A percentile compares a stretch with the other conserved stretches of the same genome.
Evolutionary conservation across 192 early-diverging fungal species (phyloP).

Genomic region (Gryganskiella cystojenkinii): DNA sequence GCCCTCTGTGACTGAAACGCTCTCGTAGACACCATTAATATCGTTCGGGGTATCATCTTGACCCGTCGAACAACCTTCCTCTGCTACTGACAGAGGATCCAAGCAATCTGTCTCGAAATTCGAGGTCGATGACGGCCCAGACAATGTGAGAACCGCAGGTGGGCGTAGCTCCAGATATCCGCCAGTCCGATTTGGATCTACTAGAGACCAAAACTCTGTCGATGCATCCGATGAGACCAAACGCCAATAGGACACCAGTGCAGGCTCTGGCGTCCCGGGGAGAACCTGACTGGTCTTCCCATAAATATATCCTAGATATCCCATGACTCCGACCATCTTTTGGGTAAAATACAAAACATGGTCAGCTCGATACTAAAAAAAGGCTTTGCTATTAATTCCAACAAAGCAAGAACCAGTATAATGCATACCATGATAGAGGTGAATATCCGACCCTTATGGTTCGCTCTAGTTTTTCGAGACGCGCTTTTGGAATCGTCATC

Average conservation of each 20-base stretch:
- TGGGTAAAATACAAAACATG: not conserved
- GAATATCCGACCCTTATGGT: constrained; percentile 36
- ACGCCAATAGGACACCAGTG: constrained; percentile 28
- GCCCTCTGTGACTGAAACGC: not conserved
- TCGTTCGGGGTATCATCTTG: not conserved
- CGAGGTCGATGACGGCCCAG: not conserved
- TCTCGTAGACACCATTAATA: not conserved
- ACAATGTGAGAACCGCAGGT: constrained; percentile 16
- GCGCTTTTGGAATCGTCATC: constrained; percentile 14
- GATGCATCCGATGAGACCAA: constrained; percentile 17
- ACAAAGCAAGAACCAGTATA: no score
- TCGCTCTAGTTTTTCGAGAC: constrained; percentile 3
- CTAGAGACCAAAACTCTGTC: constrained; percentile 57
- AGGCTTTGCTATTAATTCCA: no score
- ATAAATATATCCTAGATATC: constrained; percentile 47
- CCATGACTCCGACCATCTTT: constrained; percentile 51
- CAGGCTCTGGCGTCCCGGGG: not conserved
- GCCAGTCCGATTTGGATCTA: constrained; percentile 59
- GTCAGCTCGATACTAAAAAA: not conserved
- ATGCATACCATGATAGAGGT: constrained; percentile 41
- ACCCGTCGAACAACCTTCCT: constrained; percentile 4
- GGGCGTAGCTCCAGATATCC: constrained; percentile 64
- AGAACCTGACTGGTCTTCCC: constrained; percentile 33
- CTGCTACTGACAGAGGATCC: not conserved
- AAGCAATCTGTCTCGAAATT: not conserved